phyloP scores from a whole-genome alignment of 1,284 basidiomycete genomes.

The Cryptococcus neoformans region DNA sequence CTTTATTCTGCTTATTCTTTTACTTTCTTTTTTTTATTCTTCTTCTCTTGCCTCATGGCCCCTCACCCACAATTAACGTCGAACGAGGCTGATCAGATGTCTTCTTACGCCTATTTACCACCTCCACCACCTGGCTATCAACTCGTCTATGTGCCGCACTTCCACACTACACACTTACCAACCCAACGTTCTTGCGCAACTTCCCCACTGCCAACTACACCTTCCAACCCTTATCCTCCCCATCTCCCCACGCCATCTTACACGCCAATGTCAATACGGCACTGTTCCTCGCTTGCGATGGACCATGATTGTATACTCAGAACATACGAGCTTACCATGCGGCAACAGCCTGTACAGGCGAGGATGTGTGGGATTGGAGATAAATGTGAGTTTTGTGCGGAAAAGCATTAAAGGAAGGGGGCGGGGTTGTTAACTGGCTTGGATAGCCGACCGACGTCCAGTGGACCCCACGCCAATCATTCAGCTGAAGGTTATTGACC shows the following conservation, averaged over 20 bases:
- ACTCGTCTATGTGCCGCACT: conserved; percentile 19
- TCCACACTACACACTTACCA: background rate
- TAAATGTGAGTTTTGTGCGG: conserved; percentile 56
- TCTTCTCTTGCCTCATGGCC: background rate
- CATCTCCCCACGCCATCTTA: background rate
- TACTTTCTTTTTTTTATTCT: background rate
- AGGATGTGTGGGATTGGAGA: conserved; percentile 91
- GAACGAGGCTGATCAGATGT: background rate
- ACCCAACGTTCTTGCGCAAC: background rate
- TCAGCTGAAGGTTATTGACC: conserved; percentile 84
- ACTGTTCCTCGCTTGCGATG: conserved; percentile 3
- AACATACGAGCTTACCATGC: conserved; percentile 75
- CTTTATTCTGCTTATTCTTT: background rate
- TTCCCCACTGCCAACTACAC: background rate
- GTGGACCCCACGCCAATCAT: conserved; percentile 96
- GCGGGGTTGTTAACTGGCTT: background rate
- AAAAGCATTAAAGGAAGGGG: conserved; percentile 1
- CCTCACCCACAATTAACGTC: background rate
- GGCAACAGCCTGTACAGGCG: conserved; percentile 81
- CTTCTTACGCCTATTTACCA: conserved; percentile 2
- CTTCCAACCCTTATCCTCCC: background rate
- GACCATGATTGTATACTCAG: conserved; percentile 53
- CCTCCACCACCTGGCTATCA: conserved; percentile 18
- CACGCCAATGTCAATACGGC: background rate
- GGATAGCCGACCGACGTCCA: conserved; percentile 78